Evolutionary conservation across 345 rosid species (phyloP), one percentile per base, ranked within the genome.

Genomic region (Eucalyptus rudis): DNA sequence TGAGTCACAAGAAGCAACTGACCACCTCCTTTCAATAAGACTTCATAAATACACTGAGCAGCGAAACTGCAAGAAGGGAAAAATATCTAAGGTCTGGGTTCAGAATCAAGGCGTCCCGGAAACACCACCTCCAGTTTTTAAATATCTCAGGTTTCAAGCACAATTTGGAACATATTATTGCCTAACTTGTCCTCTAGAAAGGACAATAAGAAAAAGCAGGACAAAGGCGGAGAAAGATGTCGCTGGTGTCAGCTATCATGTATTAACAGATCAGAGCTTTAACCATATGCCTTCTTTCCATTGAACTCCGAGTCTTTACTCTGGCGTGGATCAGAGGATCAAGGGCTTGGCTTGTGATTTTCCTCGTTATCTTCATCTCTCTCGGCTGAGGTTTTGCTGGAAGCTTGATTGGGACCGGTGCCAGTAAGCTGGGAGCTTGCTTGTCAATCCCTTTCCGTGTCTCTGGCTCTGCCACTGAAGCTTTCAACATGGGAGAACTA

Each of bases 281-380:
- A 20, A 86, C 10, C 64, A 86, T 31, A 25, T 86, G 87, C 64
- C 87, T 33, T 52, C 87, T 86, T 86, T 86, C 62, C 87, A 86
- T 31, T 19, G 87, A 31, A 27, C 62, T 20, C 64, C 7, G 62
- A 31, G 29, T 51, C 62, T 56, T 86, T 56, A 51, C 66, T 33
- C 87, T 86, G 43, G 66, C 87, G 10, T n/a, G 87, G 62, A 33
- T 86, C 17, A 52, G 87, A 19, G 92, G 88, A 71, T 93, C 96
- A 86, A 93, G 95, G 89, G 89, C 94, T 88, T 94, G 94, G 56
- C 81, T 66, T 29, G 89, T 90, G 83, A 90, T 93, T 88, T 88
- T 88, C 76, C 86, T 91, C 1, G 29, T 87, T 10, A 89, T 87
- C 89, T 87, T 89, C 68, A 88, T 16, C 89, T 93, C 93, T 68